Conservation (phyloP, 169 alveolate genomes). For the Cryptosporidium muris region DNA sequence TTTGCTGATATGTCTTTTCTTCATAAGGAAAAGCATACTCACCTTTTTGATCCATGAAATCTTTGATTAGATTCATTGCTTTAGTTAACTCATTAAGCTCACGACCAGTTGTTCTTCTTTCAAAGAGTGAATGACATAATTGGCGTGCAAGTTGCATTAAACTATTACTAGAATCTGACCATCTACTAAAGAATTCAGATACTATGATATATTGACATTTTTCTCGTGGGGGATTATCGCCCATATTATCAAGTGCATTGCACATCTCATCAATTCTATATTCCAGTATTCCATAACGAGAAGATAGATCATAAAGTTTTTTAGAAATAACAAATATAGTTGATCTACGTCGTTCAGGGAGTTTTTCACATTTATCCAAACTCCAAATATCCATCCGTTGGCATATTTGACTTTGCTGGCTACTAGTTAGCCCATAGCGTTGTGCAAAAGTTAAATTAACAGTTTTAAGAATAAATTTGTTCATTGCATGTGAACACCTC, state of each 20-base stretch:
- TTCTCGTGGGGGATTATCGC: constrained; percentile 68
- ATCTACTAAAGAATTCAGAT: constrained; percentile 63
- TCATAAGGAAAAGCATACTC: constrained; percentile 38
- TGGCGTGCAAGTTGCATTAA: constrained; percentile 59
- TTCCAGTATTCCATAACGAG: constrained; percentile 41
- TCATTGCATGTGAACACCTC: constrained; percentile 67
- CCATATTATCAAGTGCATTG: constrained; percentile 56
- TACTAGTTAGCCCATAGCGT: constrained; percentile 46
- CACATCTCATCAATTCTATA: constrained; percentile 69
- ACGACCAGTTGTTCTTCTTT: constrained; percentile 54
- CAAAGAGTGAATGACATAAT: constrained; percentile 42
- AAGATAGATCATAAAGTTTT: constrained; percentile 40
- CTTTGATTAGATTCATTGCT: constrained; percentile 54
- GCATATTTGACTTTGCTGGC: constrained; percentile 63
- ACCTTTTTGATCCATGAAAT: constrained; percentile 66
- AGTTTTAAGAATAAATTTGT: constrained; percentile 38
- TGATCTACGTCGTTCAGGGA: constrained; percentile 24
- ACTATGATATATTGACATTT: constrained; percentile 47
- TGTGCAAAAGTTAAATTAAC: constrained; percentile 68
- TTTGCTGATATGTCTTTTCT: constrained; percentile 65
- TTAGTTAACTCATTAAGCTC: constrained; percentile 61
- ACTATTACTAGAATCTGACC: constrained; percentile 63
- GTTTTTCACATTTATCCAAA: constrained; percentile 46
- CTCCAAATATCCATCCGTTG: constrained; percentile 59
- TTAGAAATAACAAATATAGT: constrained; percentile 41